phyloP scores from a whole-genome alignment of 2,329 filamentous ascomycete species.

The Fusarium ambrosium region DNA sequence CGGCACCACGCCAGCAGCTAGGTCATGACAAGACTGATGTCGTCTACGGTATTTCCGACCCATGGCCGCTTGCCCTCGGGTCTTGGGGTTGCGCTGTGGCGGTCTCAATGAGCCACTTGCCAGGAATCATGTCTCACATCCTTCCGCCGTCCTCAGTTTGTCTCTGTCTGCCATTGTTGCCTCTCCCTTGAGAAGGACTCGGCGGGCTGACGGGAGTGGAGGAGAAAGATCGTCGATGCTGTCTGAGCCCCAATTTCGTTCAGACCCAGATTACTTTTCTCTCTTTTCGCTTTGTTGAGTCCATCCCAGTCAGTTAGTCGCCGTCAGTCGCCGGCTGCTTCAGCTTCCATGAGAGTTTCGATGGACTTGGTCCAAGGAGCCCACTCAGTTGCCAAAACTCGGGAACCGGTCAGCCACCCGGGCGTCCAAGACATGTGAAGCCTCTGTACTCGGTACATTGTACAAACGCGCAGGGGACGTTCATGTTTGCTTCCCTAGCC shows the following conservation, averaged over 20 bases:
- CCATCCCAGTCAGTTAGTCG: neutral
- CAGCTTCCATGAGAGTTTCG: slow-evolving; percentile 39
- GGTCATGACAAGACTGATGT: slow-evolving; percentile 18
- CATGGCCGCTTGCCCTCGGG: slow-evolving; percentile 38
- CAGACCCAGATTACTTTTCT: slow-evolving; percentile 23
- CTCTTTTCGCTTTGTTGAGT: slow-evolving; percentile 31
- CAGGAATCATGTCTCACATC: slow-evolving; percentile 45
- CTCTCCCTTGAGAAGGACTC: slow-evolving; percentile 42
- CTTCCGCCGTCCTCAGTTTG: slow-evolving; percentile 34
- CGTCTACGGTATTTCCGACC: slow-evolving; percentile 33
- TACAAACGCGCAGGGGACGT: slow-evolving; percentile 18
- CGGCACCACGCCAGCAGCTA: slow-evolving; percentile 23
- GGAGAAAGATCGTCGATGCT: slow-evolving; percentile 22
- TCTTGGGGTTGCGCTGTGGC: slow-evolving; percentile 44
- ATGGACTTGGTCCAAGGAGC: slow-evolving; percentile 23
- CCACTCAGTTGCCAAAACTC: slow-evolving; percentile 32
- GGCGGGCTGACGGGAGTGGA: slow-evolving; percentile 24
- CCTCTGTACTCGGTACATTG: slow-evolving; percentile 19
- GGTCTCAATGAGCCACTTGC: slow-evolving; percentile 45
- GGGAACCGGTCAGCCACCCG: slow-evolving; percentile 42
- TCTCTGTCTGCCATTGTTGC: slow-evolving; percentile 25
- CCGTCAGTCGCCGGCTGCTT: slow-evolving; percentile 28
- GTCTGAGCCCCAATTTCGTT: slow-evolving; percentile 22
- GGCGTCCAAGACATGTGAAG: slow-evolving; percentile 34
- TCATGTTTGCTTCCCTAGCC: slow-evolving; percentile 31